These are phyloP conservation scores for Arthroderma uncinatum DNA, from an alignment of 2,329 filamentous ascomycete species.

Conservation along the genomic window DNA sequence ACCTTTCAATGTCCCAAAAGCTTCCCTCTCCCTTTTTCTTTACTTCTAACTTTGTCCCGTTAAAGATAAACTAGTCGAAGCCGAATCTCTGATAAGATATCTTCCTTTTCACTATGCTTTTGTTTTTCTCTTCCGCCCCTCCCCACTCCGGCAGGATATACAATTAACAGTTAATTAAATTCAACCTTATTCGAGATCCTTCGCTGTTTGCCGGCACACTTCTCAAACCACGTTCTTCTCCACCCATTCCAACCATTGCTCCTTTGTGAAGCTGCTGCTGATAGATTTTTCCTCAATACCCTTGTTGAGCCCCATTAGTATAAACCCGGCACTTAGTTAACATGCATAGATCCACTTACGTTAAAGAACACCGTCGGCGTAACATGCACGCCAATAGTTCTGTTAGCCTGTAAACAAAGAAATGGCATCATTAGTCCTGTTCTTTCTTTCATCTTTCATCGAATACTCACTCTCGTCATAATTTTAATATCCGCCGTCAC, in stretches of 20 bases:
- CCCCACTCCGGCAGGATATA: not conserved
- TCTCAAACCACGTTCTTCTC: slow-evolving; percentile 33
- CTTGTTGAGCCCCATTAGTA: slow-evolving; percentile 22
- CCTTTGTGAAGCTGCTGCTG: slow-evolving; percentile 62
- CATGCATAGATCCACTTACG: slow-evolving; percentile 28
- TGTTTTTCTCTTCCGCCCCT: not conserved
- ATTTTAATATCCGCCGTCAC: slow-evolving; percentile 80
- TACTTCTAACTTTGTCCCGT: not conserved
- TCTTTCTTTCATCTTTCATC: not conserved
- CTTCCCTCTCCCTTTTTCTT: not conserved
- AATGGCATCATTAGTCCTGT: not conserved
- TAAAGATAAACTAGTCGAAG: not conserved
- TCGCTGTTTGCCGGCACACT: not conserved
- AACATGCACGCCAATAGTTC: slow-evolving; percentile 74
- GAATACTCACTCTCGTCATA: slow-evolving; percentile 54
- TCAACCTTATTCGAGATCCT: not conserved
- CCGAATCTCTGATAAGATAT: not conserved
- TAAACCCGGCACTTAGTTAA: not conserved
- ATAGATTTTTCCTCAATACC: slow-evolving; percentile 68
- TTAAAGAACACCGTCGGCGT: slow-evolving; percentile 85
- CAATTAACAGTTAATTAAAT: slow-evolving; percentile 1
- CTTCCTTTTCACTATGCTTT: not conserved
- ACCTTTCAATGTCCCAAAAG: not conserved
- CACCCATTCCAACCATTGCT: slow-evolving; percentile 81
- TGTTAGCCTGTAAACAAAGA: slow-evolving; percentile 38